Percentiles rank a stretch among this genome's conserved stretches.
phyloP scores from a whole-genome alignment of 2,329 filamentous ascomycete genomes.

The Xylaria sp. region DNA sequence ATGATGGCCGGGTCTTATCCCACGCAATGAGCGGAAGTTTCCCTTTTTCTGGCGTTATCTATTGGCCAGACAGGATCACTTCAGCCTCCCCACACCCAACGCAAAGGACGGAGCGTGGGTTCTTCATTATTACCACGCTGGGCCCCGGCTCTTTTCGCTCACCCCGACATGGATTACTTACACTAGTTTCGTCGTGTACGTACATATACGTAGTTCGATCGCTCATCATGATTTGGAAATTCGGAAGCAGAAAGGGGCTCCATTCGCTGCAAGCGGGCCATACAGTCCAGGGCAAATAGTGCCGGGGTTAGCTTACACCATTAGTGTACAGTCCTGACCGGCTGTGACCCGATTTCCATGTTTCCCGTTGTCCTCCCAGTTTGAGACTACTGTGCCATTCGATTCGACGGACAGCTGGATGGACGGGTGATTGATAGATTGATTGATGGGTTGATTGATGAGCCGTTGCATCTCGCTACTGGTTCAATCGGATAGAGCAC shows the following conservation, averaged over 20 bases:
- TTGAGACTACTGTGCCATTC: too few species aligned
- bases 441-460: not conserved
- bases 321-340: constrained; percentile 13
- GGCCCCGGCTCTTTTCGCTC: constrained; percentile 23
- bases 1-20: constrained; percentile 18
- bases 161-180: constrained; percentile 15
- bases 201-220: too few species aligned
- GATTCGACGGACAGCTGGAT: not conserved
- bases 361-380: too few species aligned
- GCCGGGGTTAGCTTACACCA: not conserved
- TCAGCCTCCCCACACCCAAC: constrained; percentile 33
- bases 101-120: constrained; percentile 15
- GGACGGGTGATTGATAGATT: not conserved
- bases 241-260: constrained; percentile 20
- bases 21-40: constrained; percentile 25
- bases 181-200: constrained; percentile 4
- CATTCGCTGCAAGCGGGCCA: constrained; percentile 9
- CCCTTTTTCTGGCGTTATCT: constrained; percentile 6
- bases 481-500: constrained; percentile 6
- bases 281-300: not conserved
- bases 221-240: constrained; percentile 33
- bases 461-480: constrained; percentile 3
- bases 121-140: constrained; percentile 23
- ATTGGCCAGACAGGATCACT: constrained; percentile 18
- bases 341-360: constrained; percentile 16